Conservation (phyloP, 257 asterid species). For the Solanum medicagineum region DNA sequence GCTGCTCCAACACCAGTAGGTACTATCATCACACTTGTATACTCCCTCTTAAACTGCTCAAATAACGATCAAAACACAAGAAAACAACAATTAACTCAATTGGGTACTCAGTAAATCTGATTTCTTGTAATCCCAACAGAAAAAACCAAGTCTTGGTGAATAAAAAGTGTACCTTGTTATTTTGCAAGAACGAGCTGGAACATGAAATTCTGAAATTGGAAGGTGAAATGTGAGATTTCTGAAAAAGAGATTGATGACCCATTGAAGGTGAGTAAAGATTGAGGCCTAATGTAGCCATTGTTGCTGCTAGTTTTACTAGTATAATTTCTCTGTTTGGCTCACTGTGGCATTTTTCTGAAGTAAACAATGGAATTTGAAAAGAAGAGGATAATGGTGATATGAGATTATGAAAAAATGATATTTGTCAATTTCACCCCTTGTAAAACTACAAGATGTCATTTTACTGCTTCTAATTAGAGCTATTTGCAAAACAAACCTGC, state of each 20-base stretch:
- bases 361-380: not conserved
- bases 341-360: not conserved
- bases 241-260: conserved; percentile 3
- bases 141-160: not conserved
- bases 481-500: not conserved
- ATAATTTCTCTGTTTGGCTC: not conserved
- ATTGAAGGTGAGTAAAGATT: not conserved
- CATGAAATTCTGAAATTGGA: conserved; percentile 18
- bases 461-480: not conserved
- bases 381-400: not conserved
- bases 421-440: not conserved
- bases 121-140: not conserved
- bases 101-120: not conserved
- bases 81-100: not conserved
- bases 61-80: not conserved
- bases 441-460: not conserved
- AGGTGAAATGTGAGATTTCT: not conserved
- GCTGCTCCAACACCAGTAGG: conserved; percentile 95
- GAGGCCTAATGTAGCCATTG: not conserved
- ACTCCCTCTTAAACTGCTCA: conserved; percentile 53
- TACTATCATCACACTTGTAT: conserved; percentile 89
- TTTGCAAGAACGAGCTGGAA: conserved; percentile 14
- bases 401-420: not conserved
- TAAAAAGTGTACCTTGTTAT: conserved; percentile 31
- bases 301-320: not conserved